Evolutionary conservation across 306 rosid genomes (phyloP).

Genomic region (Medicago truncatula): DNA sequence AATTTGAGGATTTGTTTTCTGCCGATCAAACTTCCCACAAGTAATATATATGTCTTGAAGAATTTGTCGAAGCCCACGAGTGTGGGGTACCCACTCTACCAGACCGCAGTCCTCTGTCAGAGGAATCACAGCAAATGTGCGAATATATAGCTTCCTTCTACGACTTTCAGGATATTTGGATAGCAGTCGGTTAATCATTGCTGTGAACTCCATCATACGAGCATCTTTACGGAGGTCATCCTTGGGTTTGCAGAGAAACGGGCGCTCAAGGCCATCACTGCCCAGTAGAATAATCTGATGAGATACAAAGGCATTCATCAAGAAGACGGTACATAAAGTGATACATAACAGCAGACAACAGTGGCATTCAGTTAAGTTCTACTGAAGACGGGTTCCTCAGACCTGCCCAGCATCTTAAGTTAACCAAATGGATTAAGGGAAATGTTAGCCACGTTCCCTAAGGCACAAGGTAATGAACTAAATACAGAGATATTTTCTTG

Average conservation of each 20-base stretch:
- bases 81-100: constrained; percentile 98
- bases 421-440: neutral
- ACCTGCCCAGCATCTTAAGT: constrained; percentile 22
- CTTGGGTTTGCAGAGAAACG: constrained; percentile 96
- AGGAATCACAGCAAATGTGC: constrained; percentile 95
- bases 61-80: constrained; percentile 90
- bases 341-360: constrained; percentile 24
- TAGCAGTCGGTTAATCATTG: constrained; percentile 85
- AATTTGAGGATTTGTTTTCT: constrained; percentile 84
- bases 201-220: constrained; percentile 99
- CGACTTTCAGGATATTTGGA: constrained; percentile 98
- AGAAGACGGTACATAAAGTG: constrained; percentile 32
- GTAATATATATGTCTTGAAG: constrained; percentile 87
- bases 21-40: constrained; percentile 86
- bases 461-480: too few relatives aligned
- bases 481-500: too few relatives aligned
- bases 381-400: constrained; percentile 12
- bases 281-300: constrained; percentile 92
- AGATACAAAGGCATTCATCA: constrained; percentile 40
- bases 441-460: too few relatives aligned
- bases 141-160: constrained; percentile 90
- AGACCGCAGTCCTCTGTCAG: constrained; percentile 98
- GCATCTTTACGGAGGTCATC: constrained; percentile 99
- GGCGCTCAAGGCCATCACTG: constrained; percentile 88
- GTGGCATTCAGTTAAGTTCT: constrained; percentile 31